Evolutionary conservation across 2,329 filamentous ascomycete species (phyloP), one percentile per base, ranked within the genome.

Genomic region (Cercospora nicotianae): DNA sequence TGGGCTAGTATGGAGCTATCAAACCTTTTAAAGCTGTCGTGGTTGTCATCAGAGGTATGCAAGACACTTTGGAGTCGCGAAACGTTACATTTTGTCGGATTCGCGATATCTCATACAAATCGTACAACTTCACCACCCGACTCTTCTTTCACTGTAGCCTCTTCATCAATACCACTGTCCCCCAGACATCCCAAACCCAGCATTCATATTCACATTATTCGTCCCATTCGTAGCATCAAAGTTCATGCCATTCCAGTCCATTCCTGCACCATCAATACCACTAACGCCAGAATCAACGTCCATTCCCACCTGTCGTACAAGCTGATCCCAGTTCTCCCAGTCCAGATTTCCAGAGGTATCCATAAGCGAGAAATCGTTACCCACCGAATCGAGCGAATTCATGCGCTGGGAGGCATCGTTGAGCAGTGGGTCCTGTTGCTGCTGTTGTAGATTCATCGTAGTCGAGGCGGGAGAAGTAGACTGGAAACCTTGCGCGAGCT

Each of bases 251-350:
- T 69, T 67, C 65, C 71, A 70, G 18, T 66, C 60, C 53, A 60
- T 67, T 8, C 45, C 63, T 4, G 39, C 55, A 6, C 39, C 64
- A 48, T 36, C 55, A 16, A 63, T 26, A 42, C 62, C 63, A 9
- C 51, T 53, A 53, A 67, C 66, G 20, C 66, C 69, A 13, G 69
- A 66, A 58, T 79, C 77, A 3, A 79, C 75, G n/a, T 83, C 80
- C 72, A 81, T 80, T 6, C 80, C 82, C 65, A 81, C 84, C 65
- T 84, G 80, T 28, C 75, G 75, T 2, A 84, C 82, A 66, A 85
- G 76, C 70, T 83, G 80, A 55, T 84, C 82, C 81, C 82, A 84
- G 42, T 77, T 79, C 48, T 82, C 78, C 83, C 83, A 85, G 61
- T 84, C 80, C 69, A 84, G 65, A 36, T 78, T 80, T 12, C 75